phyloP scores from a whole-genome alignment of 2,329 filamentous ascomycete genomes.

The Pyrenochaeta sp. region DNA sequence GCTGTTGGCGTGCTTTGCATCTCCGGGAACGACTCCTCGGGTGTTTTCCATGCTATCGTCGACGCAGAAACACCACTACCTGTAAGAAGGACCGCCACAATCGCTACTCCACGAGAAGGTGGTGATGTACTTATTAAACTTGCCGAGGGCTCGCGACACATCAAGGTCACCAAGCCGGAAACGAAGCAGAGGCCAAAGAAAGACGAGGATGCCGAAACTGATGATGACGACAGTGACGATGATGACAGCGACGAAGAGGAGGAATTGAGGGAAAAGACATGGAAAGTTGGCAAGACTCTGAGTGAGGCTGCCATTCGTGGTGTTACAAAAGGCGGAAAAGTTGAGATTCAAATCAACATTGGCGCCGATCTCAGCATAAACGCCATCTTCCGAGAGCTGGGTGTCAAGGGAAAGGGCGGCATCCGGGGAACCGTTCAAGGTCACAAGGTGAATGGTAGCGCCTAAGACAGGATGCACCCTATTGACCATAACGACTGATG shows the following conservation, averaged over 20 bases:
- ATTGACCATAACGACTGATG: constrained; percentile 2
- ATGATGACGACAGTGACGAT: constrained; percentile 69
- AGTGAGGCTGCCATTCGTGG: constrained; percentile 86
- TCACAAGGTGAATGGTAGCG: constrained; percentile 41
- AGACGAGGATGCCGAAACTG: constrained; percentile 66
- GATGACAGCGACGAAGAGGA: constrained; percentile 75
- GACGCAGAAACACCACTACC: constrained; percentile 88
- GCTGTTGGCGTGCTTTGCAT: constrained; percentile 85
- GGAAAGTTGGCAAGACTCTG: constrained; percentile 84
- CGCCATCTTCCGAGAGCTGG: constrained; percentile 84
- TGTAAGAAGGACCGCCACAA: constrained; percentile 82
- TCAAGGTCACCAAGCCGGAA: constrained; percentile 91
- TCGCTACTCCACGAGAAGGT: constrained; percentile 78
- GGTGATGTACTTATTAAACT: constrained; percentile 90
- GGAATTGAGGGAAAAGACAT: constrained; percentile 87
- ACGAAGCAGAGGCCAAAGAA: constrained; percentile 75
- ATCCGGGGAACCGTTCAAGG: constrained; percentile 43
- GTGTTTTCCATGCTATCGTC: constrained; percentile 82
- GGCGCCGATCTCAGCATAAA: constrained; percentile 80
- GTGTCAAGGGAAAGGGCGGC: constrained; percentile 86
- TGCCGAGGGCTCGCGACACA: constrained; percentile 86
- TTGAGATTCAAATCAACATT: constrained; percentile 94
- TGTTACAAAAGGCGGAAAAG: constrained; percentile 86
- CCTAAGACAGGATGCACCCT: constrained; percentile 17
- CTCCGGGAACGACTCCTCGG: constrained; percentile 65